Percentiles rank a stretch among this genome's conserved stretches.
Conservation (phyloP, 495 filamentous ascomycete genomes). For the Xanthoparmelia taractica region DNA sequence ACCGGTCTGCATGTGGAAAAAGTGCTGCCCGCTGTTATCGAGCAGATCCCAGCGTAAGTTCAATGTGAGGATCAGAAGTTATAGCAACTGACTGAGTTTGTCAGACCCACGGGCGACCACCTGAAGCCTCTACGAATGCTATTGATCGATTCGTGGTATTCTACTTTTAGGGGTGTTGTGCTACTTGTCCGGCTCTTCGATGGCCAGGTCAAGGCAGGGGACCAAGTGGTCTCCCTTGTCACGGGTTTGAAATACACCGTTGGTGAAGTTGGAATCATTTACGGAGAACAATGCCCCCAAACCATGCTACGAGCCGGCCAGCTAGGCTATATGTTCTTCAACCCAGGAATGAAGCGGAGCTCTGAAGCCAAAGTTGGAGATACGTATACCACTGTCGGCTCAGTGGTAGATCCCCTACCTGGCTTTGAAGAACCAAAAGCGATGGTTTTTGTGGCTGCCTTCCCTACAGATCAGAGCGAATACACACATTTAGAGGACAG, state of each 20-base stretch:
- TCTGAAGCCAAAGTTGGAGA: constrained; percentile 95
- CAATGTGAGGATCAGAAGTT: not conserved
- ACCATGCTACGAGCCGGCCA: constrained; percentile 76
- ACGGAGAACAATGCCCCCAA: constrained; percentile 81
- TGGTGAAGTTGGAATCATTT: constrained; percentile 95
- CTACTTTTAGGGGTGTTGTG: constrained; percentile 88
- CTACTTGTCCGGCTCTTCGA: constrained; percentile 89
- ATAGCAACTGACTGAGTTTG: constrained; percentile 10
- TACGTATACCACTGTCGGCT: constrained; percentile 81
- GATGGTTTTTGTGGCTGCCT: constrained; percentile 98
- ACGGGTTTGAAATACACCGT: constrained; percentile 83
- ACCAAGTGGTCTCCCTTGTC: constrained; percentile 74
- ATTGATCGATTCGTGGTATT: constrained; percentile 96
- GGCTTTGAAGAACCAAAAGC: constrained; percentile 97
- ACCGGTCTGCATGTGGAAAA: constrained; percentile 78
- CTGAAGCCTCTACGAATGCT: constrained; percentile 69
- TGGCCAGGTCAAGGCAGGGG: constrained; percentile 71
- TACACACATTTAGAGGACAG: constrained; percentile 86
- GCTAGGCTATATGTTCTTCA: constrained; percentile 93
- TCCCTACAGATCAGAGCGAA: constrained; percentile 81
- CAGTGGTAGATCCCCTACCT: constrained; percentile 74
- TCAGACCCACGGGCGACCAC: constrained; percentile 61
- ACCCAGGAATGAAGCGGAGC: constrained; percentile 93
- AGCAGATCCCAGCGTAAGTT: constrained; percentile 65
- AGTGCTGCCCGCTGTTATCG: constrained; percentile 75